Base-by-base conservation (phyloP, 208 protist species). In the Wallacemonas rigidus region DNA sequence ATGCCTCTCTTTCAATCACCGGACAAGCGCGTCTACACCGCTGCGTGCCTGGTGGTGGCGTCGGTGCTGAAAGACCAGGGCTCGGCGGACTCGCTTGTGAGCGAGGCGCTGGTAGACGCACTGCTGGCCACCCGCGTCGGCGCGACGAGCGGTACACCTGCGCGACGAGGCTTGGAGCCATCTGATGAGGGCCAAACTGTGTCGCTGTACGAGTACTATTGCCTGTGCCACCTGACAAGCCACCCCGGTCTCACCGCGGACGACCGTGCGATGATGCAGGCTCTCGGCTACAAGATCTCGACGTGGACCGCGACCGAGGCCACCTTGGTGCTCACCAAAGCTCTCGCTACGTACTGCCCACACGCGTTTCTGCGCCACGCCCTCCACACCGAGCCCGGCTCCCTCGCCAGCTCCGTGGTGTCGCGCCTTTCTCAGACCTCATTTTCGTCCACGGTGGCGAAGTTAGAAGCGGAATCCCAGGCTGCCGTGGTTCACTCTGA, bases 1-100 rank as follows among this genome's bases (percentile, higher is more conserved):
- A 44, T 90, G n/a, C 86, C 87, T 12, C 76, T 95, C 17, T 78
- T 95, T 17, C 72, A 78, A 69, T 79, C 78, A 14, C 35, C 74
- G 3, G 84, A 92, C 69, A 81, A 62, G 15, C 74, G 73, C 48
- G 86, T 89, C 51, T 95, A 91, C 82, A 36, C 77, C 48, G 73
- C 85, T 2, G 82, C 77, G 35, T 86, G 82, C 55, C 44, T 91
- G 40, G 76, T 91, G 51, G 57, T 74, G 43, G 64, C 81, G 4
- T 57, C 75, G 36, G 35, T 87, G 62, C 39, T 95, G 41, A 53
- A 54, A n/a, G 73, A 80, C 17, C 51, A 85, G 15, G 63, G 79
- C 14, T 39, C 61, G 14, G 35, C 55, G 2, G 69, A 77, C 14
- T 36, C 81, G 39, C 58, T 75, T 14, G 75, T 81, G 50, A 53